These are phyloP conservation scores for Ascochyta viciae-villosae DNA, from an alignment of 2,329 filamentous ascomycete species.

Conservation along the genomic window DNA sequence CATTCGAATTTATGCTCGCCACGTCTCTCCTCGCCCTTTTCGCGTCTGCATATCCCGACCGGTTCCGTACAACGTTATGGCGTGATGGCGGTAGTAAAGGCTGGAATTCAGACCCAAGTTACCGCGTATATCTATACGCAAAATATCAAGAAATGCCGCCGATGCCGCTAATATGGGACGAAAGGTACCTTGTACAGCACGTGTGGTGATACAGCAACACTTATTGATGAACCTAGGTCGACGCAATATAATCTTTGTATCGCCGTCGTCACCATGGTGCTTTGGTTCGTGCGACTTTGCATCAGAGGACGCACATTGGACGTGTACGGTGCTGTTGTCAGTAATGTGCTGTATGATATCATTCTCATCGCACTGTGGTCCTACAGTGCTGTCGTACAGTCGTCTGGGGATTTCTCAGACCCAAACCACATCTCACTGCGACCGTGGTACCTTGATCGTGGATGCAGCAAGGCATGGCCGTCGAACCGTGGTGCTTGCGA, in stretches of 20 bases:
- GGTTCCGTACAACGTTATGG: slow-evolving; percentile 19
- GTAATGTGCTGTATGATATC: slow-evolving; percentile 27
- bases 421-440: slow-evolving; percentile 18
- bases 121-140: slow-evolving; percentile 26
- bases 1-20: slow-evolving; percentile 15
- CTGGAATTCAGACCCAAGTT: slow-evolving; percentile 29
- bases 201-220: background rate
- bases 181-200: slow-evolving; percentile 13
- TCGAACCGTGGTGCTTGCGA: slow-evolving; percentile 11
- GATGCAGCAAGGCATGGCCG: slow-evolving; percentile 13
- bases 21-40: slow-evolving; percentile 18
- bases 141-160: slow-evolving; percentile 26
- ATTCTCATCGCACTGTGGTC: slow-evolving; percentile 25
- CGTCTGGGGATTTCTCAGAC: slow-evolving; percentile 23
- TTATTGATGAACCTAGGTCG: slow-evolving; percentile 4
- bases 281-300: slow-evolving; percentile 21
- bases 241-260: slow-evolving; percentile 18
- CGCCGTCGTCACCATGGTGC: slow-evolving; percentile 17
- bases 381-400: slow-evolving; percentile 19
- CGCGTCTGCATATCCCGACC: slow-evolving; percentile 16
- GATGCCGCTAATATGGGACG: slow-evolving; percentile 29
- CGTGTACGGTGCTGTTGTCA: slow-evolving; percentile 10
- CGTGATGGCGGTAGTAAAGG: slow-evolving; percentile 20
- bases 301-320: slow-evolving; percentile 19
- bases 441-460: slow-evolving; percentile 30